Evolutionary conservation across 768 basidiomycete species (phyloP), one percentile per base, ranked within the genome.

Genomic region (Boletus patriciae): DNA sequence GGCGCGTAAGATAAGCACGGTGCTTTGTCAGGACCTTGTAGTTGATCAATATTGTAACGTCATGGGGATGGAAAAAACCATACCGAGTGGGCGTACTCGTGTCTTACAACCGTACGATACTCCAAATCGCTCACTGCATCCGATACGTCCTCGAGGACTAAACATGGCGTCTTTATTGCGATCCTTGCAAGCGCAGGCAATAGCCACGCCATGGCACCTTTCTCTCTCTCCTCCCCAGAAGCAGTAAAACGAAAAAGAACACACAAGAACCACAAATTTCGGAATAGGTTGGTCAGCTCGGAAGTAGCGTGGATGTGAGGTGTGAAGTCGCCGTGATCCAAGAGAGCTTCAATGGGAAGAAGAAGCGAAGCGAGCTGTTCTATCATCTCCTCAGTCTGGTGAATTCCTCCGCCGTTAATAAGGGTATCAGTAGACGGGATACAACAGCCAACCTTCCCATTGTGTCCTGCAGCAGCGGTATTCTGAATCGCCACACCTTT

Each of bases 241-340:
- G 46, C 37, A 3, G 92, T 87, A 62, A 98, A 90, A 21, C 87
- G 83, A 64, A 96, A 94, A 16, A 96, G 81, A 25, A 90, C 83
- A 68, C 92, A 94, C 19, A 98, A 73, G 73, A 95, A 94, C 96
- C 96, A 99, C 74, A 94, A 80, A 66, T 92, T 94, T 43, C 94
- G 84, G 81, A 97, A 98, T 21, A 93, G 76, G 6, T 84, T 77
- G 12, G 88, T 84, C 13, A 92, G 68, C 23, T 84, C 84, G 6
- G 83, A 67, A 1, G 85, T 78, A 19, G 85, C 73, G 27, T 79
- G 72, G 18, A 77, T 50, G 34, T 85, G 80, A 2, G 88, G 84
- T 44, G 80, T 78, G 70, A 89, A 90, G 57, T 87, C 84, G 15
- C 73, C 63, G 63, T 94, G 91, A 34, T 79, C 74, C 23, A 99